Evolutionary conservation across 306 rosid species (phyloP), one percentile per base, ranked within the genome.

Genomic region (Biancaea sappan): DNA sequence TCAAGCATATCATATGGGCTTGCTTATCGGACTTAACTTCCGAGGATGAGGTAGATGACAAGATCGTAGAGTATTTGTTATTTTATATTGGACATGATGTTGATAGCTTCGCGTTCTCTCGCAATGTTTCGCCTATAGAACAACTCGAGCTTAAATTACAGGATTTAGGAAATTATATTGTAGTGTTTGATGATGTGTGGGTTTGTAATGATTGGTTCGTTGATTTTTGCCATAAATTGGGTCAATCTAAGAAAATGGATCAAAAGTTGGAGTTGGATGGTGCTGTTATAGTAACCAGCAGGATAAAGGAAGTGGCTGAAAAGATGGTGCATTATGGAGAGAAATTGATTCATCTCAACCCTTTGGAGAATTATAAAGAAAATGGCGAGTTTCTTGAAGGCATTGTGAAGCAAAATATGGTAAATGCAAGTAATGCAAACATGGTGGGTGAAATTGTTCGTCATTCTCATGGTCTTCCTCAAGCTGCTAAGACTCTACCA

Each of bases 131-230:
- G 68, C 28, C 19, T 2, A n/a, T 35, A 16, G 2, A 62, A 19
- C 28, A 34, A 62, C 48, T 62, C 1, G 3, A 10, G 28, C 47
- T 3, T 26, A 3, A 18, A 3, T n/a, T 59, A 32, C 5, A 0
- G 41, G 4, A 29, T 14, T 1, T 14, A 7, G 25, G 24, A n/a
- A 63, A 12, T 2, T 63, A 63, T 13, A 0, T 63, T 2, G 12
- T 37, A 4, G 50, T 63, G 50, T 63, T 63, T 8, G 69, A 63
- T 22, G 69, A 63, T 14, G 38, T 59, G 43, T 59, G 66, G 66
- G 0, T 6, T 0, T 59, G 41, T n/a, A 59, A 9, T 19, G 8
- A 16, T 15, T 31, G 43, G 66, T 59, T 59, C 14, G 1, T 2
- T 16, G 6, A 16, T 2, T 2, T 14, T 0, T 28, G 8, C 24